Base-by-base conservation (phyloP, 2,329 filamentous ascomycete genomes). In the Paracorniculantispora psalliotae region DNA sequence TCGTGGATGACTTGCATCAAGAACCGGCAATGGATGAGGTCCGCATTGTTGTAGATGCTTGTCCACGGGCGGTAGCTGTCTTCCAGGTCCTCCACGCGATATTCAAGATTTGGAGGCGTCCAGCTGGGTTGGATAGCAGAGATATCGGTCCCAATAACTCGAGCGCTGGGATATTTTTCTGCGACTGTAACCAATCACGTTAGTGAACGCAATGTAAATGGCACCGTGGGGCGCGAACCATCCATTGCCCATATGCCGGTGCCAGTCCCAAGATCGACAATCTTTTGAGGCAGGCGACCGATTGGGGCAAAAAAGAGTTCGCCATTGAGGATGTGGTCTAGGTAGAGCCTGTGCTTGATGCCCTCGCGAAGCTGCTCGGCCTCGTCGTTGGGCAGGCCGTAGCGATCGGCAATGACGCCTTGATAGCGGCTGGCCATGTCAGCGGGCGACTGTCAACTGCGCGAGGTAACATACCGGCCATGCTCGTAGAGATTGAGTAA, bases 61-160 rank as follows among this genome's bases (percentile, higher is more conserved):
- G 69, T 71, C 71, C 71, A 73, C 8, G 68, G 67, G 8, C 68
- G 70, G 57, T 65, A 67, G 23, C 72, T 69, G 57, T 73, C 71
- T 57, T 74, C 72, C 10, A 74, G 65, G 44, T 73, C 72, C 50
- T 74, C 72, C 21, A 73, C 70, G 19, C 76, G 64, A 78, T 74
- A 86, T 48, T 77, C 76, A 35, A 84, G 74, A 63, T 87, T 87
- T 13, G 81, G 80, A 3, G 83, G 83, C 7, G 83, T 77, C 67
- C 71, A 77, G 26, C 68, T 66, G 2, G 74, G 74, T 48, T 79
- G 75, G n/a, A 77, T 76, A 7, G 74, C 74, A 10, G 75, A 75
- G 13, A 79, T 68, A 63, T 79, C 75, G 33, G 73, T 72, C 39
- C 78, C 79, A 41, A 77, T 73, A n/a, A 80, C 72, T 37, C 71